phyloP scores from a whole-genome alignment of 1,139 yeast genomes.

The Saccharomycopsis hybrid region DNA sequence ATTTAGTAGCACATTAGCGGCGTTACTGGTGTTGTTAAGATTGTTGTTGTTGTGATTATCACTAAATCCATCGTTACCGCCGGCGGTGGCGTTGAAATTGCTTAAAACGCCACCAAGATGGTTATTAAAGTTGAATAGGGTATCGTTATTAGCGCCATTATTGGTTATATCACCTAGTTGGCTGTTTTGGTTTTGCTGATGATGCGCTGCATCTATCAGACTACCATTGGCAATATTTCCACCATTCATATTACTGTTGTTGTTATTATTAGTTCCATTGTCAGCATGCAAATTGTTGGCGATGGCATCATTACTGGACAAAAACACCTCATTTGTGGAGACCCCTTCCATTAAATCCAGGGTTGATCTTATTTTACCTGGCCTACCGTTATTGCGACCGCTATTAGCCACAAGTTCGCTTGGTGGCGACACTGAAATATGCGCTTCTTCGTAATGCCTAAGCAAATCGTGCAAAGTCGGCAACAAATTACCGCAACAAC shows the following conservation, averaged over 20 bases:
- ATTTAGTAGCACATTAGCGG: background rate
- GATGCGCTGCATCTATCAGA: constrained; percentile 16
- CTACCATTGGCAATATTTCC: constrained; percentile 21
- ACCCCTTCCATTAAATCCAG: constrained; percentile 54
- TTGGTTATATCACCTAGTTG: constrained; percentile 6
- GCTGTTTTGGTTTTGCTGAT: background rate
- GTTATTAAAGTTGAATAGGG: background rate
- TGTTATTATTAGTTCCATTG: constrained; percentile 10
- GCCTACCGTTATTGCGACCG: background rate
- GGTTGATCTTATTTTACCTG: constrained; percentile 2
- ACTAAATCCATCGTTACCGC: background rate
- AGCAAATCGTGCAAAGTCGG: constrained; percentile 91
- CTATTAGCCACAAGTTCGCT: constrained; percentile 5
- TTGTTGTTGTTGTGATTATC: background rate
- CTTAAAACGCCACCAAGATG: background rate
- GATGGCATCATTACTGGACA: constrained; percentile 35
- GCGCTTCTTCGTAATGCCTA: constrained; percentile 95
- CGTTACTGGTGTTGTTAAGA: background rate
- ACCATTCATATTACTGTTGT: background rate
- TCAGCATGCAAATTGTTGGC: constrained; percentile 20
- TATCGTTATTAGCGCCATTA: constrained; percentile 12
- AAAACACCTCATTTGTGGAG: constrained; percentile 83
- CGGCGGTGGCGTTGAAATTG: background rate
- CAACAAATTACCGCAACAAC: constrained; percentile 87
- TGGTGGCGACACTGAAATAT: constrained; percentile 72